Base-by-base conservation (phyloP, 805 yeast genomes). In the Torulaspora franciscae region DNA sequence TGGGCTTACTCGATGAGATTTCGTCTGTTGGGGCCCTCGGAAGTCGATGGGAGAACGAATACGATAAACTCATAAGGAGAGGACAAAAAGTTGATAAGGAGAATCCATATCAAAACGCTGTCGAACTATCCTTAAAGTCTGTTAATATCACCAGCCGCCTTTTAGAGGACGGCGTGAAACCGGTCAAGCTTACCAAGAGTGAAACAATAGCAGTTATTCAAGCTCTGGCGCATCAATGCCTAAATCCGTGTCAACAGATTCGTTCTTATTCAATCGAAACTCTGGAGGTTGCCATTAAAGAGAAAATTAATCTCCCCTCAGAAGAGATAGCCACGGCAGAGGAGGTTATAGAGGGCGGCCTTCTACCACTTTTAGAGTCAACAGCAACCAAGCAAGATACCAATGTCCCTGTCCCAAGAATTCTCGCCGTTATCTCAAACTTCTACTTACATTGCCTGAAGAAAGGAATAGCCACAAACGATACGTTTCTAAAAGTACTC, bases 221-320 rank as follows among this genome's bases (percentile, higher is more conserved):
- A 59, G 95, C 95, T 0, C 71, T 89, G 43, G 88, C 93, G 0
- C 91, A 85, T 57, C 96, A 90, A 62, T 85, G 96, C 61, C 75
- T 84, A 60, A 89, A 89, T 57, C 95, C 96, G 14, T 86, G 95
- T 61, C 71, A 86, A 23, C 89, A 85, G 57, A 69, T 89, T 8
- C 70, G 95, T 32, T 64, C 75, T 0, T 77, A 74, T 61, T 90
- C 95, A 0, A 65, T 88, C 33, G 72, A 73, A 15, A 64, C 77
- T 0, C 71, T 90, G 41, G 85, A 84, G 47, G 66, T 70, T 4
- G 67, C 80, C 30, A 44, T 71, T 9, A 51, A 64, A 4, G 58
- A 67, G 22, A 57, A 65, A 8, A 58, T 69, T 4, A 60, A 64
- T 3, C 64, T 69, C 3, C 64, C 70, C 8, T 56, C 64, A 2